Evolutionary conservation across 1,284 basidiomycete genomes (phyloP), one percentile per base, ranked within the genome.

Genomic region (Porogramme epimiltina): DNA sequence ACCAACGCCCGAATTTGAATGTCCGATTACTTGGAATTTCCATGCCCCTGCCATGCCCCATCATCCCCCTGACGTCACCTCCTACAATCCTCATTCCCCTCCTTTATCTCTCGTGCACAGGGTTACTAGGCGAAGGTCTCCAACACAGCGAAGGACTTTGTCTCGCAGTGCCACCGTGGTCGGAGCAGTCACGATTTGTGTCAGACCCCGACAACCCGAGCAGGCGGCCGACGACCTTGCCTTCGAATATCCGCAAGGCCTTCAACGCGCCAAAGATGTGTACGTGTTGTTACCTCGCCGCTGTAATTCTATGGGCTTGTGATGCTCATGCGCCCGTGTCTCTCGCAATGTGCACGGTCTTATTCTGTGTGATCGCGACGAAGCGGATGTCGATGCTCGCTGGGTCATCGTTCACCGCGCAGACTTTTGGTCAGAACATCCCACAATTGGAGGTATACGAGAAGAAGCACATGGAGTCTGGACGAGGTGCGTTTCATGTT

Each of bases 61-160:
- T 24, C 20, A 28, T 24, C 45, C 22, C 50, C 31, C 31, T 18
- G n/a, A 45, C 45, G 28, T 40, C n/a, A n/a, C n/a, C n/a, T 45
- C 25, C 4, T 4, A 11, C 22, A 16, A 11, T 23, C 40, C 22
- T 23, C 39, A 34, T 43, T 44, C 51, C 18, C 37, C 41, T 37
- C 36, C 19, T n/a, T n/a, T n/a, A n/a, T n/a, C n/a, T n/a, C n/a
- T n/a, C n/a, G n/a, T 26, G 36, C 51, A 72, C 79, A 73, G 53
- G 91, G 95, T 67, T 95, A 95, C 73, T 95, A 93, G 93, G 77
- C 71, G 39, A 91, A 89, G 55, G 91, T 94, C 4, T 91, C 90
- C 0, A 78, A 84, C 11, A 82, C 87, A 6, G 95, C 93, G 1
- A 84, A 85, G 53, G 81, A 86, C 60, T 98, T 98, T 68, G 90